A percentile compares a stretch with the other conserved stretches of the same genome.
Conservation (phyloP, 2,329 filamentous ascomycete species). For the Camptophora hylomeconis region DNA sequence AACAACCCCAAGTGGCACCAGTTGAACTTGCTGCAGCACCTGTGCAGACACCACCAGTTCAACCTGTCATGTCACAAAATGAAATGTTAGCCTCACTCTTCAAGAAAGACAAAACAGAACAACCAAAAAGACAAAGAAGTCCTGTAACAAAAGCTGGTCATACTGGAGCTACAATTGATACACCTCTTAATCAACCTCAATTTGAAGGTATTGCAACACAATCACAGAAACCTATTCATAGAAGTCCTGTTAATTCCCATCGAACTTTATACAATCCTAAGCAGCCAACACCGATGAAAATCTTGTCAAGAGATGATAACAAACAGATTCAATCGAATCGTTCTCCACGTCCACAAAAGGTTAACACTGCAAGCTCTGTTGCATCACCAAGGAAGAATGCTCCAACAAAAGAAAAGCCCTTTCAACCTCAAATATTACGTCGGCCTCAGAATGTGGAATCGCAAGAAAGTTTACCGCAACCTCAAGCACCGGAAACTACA, state of each 20-base stretch:
- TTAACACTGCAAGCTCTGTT: constrained; percentile 5
- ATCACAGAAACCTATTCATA: constrained; percentile 9
- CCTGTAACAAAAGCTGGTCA: constrained; percentile 9
- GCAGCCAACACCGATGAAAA: constrained; percentile 16
- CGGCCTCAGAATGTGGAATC: constrained; percentile 30
- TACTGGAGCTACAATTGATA: constrained; percentile 27
- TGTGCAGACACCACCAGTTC: constrained; percentile 4
- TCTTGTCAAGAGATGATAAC: constrained; percentile 16
- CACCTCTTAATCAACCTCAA: constrained; percentile 27
- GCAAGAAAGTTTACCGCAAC: constrained; percentile 8
- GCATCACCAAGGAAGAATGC: constrained; percentile 2
- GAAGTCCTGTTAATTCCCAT: constrained; percentile 11
- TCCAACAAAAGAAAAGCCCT: constrained; percentile 26
- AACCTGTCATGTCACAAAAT: constrained; percentile 12
- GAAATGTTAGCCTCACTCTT: constrained; percentile 20
- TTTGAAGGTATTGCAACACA: constrained; percentile 21
- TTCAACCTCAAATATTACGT: constrained; percentile 42
- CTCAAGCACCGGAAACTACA: constrained; percentile 8
- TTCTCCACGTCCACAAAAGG: constrained; percentile 8
- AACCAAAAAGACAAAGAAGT: background rate
- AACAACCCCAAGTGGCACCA: too few species aligned
- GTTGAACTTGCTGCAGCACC: background rate
- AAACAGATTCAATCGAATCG: constrained; percentile 8
- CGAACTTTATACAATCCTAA: constrained; percentile 16
- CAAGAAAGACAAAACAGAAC: background rate